phyloP scores from a whole-genome alignment of 345 rosid species.

The Dipteronia sinensis region DNA sequence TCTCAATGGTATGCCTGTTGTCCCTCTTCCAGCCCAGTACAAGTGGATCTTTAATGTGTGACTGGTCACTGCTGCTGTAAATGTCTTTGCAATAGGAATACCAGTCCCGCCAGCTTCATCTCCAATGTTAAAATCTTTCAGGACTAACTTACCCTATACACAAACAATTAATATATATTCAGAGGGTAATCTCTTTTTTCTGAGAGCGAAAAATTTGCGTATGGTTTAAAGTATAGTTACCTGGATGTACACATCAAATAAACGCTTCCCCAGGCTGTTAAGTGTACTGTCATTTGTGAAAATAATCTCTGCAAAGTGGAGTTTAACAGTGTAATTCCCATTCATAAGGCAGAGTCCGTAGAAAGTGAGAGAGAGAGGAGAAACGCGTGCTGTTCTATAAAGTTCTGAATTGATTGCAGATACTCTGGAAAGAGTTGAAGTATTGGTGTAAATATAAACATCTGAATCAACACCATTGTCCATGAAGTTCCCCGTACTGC shows the following conservation, averaged over 20 bases:
- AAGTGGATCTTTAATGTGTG: slow-evolving; percentile 63
- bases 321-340: slow-evolving; percentile 76
- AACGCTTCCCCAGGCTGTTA: slow-evolving; percentile 62
- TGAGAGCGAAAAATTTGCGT: background rate
- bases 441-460: slow-evolving; percentile 48
- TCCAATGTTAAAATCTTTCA: slow-evolving; percentile 60
- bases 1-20: slow-evolving; percentile 66
- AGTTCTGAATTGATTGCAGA: slow-evolving; percentile 40
- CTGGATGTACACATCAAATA: slow-evolving; percentile 84
- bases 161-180: background rate
- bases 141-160: slow-evolving; percentile 51
- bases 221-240: slow-evolving; percentile 27
- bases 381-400: slow-evolving; percentile 67
- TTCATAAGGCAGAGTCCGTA: slow-evolving; percentile 75
- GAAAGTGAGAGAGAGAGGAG: slow-evolving; percentile 82
- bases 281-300: slow-evolving; percentile 56
- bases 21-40: slow-evolving; percentile 81
- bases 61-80: slow-evolving; percentile 33
- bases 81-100: slow-evolving; percentile 43
- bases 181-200: background rate
- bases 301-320: slow-evolving; percentile 85
- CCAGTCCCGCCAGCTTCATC: slow-evolving; percentile 62
- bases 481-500: slow-evolving; percentile 94
- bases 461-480: slow-evolving; percentile 67
- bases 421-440: slow-evolving; percentile 50